Evolutionary conservation across 2,329 filamentous ascomycete species (phyloP).

Genomic region (Phialophora chinensis): DNA sequence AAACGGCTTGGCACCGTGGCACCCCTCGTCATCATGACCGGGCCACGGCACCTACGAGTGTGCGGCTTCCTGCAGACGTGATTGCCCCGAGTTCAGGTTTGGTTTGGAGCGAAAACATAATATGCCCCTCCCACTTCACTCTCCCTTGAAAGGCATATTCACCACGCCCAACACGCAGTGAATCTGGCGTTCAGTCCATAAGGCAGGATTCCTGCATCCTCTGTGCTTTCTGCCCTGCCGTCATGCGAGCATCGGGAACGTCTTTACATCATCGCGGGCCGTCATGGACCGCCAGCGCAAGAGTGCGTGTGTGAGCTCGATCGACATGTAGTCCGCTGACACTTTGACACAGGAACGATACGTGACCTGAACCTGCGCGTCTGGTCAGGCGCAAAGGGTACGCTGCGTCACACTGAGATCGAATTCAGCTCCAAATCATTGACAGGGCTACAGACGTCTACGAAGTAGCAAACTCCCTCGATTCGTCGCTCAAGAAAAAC

Average conservation of each 20-base stretch:
- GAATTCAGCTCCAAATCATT: background rate
- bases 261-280: conserved; percentile 38
- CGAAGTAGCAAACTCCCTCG: conserved; percentile 76
- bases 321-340: conserved; percentile 17
- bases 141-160: conserved; percentile 11
- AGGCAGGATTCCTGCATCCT: conserved; percentile 27
- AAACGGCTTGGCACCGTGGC: conserved; percentile 13
- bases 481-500: conserved; percentile 97
- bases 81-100: background rate
- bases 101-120: conserved; percentile 17
- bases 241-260: conserved; percentile 37
- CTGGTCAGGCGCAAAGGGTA: conserved; percentile 90
- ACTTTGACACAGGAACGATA: conserved; percentile 74
- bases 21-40: conserved; percentile 18
- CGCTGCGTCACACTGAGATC: conserved; percentile 7
- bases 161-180: conserved; percentile 19
- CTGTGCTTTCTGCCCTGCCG: conserved; percentile 27
- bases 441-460: conserved; percentile 70
- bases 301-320: conserved; percentile 46
- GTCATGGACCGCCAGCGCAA: conserved; percentile 58
- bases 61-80: conserved; percentile 9
- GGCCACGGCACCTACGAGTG: conserved; percentile 7
- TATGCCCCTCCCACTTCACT: conserved; percentile 18
- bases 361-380: conserved; percentile 84
- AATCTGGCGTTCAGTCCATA: conserved; percentile 19